phyloP scores from a whole-genome alignment of 139 green algal genomes.

The Parachlorella kessleri region DNA sequence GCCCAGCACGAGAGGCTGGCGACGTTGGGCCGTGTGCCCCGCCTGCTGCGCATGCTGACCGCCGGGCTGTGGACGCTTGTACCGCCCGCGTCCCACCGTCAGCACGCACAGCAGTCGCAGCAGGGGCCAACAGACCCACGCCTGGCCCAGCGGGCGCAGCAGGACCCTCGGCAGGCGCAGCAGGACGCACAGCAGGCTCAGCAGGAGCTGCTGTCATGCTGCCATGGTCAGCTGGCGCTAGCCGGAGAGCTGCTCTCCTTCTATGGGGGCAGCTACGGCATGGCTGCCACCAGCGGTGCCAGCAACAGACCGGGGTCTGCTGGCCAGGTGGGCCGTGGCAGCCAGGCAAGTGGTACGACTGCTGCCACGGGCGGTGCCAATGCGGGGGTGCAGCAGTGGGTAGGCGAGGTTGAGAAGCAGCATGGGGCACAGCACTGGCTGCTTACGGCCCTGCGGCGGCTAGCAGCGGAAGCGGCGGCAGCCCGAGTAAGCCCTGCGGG shows the following conservation, averaged over 20 bases:
- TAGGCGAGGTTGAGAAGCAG: constrained; percentile 7
- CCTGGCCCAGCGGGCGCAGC: constrained; percentile 5
- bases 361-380: not conserved
- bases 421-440: constrained; percentile 21
- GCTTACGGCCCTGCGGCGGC: constrained; percentile 2
- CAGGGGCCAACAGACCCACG: too few species aligned
- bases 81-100: not conserved
- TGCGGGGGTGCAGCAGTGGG: constrained; percentile 4
- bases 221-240: constrained; percentile 7
- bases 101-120: not conserved
- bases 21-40: not conserved
- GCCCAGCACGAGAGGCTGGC: constrained; percentile 6
- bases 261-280: not conserved
- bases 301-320: too few species aligned
- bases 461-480: not conserved
- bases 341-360: too few species aligned
- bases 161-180: constrained; percentile 1
- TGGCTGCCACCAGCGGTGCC: too few species aligned
- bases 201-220: not conserved
- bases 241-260: constrained; percentile 7
- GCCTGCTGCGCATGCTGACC: constrained; percentile 33
- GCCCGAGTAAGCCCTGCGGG: not conserved
- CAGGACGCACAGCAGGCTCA: constrained; percentile 4
- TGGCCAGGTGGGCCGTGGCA: too few species aligned
- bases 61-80: constrained; percentile 20